Evolutionary conservation across 2,329 filamentous ascomycete species (phyloP).

Genomic region (Aspergillus udagawae): DNA sequence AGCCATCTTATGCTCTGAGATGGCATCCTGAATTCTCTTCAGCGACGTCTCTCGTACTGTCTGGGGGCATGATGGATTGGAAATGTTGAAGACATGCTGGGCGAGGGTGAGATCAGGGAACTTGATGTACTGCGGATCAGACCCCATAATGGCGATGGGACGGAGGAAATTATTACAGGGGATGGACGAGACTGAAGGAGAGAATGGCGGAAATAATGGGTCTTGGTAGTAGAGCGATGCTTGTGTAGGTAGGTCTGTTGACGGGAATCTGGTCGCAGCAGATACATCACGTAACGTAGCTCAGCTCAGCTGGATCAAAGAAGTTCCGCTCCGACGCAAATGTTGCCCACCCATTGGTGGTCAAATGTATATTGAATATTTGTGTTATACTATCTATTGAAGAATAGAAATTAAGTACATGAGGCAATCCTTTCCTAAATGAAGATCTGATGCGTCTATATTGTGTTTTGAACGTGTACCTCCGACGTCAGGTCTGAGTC

Average conservation of each 20-base stretch:
- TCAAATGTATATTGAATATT: background rate
- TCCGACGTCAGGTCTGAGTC: background rate
- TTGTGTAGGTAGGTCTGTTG: constrained; percentile 11
- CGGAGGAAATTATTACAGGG: constrained; percentile 2
- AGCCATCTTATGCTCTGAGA: constrained; percentile 62
- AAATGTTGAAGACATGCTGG: constrained; percentile 65
- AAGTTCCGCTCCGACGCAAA: constrained; percentile 24
- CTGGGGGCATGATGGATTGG: constrained; percentile 55
- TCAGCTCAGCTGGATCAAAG: constrained; percentile 35
- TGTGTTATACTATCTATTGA: background rate
- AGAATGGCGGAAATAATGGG: constrained; percentile 5
- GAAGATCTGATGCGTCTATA: background rate
- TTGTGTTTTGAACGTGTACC: background rate
- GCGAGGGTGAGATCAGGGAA: constrained; percentile 62
- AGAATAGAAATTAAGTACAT: background rate
- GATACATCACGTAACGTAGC: constrained; percentile 23
- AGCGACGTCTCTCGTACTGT: constrained; percentile 54
- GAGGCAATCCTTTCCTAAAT: no score
- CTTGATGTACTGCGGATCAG: constrained; percentile 63
- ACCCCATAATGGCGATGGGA: constrained; percentile 48
- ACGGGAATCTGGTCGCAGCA: constrained; percentile 13
- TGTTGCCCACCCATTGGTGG: background rate
- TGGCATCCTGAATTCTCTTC: constrained; percentile 60
- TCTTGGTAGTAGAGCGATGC: constrained; percentile 15
- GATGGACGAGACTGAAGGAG: constrained; percentile 1